phyloP scores from a whole-genome alignment of 1,284 basidiomycete genomes.

The Macrocystidia cucumis region DNA sequence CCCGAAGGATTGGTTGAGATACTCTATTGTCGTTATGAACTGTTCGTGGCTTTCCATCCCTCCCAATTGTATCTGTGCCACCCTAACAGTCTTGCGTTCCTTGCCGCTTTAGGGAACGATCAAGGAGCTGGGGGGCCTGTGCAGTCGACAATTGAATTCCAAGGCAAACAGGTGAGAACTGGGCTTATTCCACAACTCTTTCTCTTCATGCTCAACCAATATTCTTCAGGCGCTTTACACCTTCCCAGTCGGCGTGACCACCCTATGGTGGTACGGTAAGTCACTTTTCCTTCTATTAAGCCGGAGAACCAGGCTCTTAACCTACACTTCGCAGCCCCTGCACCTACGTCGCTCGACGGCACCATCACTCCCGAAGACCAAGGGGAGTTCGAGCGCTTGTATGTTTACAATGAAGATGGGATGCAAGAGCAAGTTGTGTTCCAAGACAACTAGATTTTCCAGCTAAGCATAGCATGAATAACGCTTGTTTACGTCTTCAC shows the following conservation, averaged over 20 bases:
- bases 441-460: too few relatives aligned
- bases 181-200: neutral
- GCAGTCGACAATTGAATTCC: constrained; percentile 58
- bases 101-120: constrained; percentile 34
- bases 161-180: constrained; percentile 46
- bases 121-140: constrained; percentile 47
- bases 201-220: neutral
- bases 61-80: neutral
- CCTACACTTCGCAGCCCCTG: too few relatives aligned
- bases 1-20: constrained; percentile 49
- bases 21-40: constrained; percentile 64
- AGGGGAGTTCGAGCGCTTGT: too few relatives aligned
- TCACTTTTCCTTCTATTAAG: too few relatives aligned
- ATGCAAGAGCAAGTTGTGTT: too few relatives aligned
- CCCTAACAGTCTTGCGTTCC: too few relatives aligned
- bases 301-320: too few relatives aligned
- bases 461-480: too few relatives aligned
- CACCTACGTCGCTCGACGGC: too few relatives aligned
- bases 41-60: constrained; percentile 20
- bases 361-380: too few relatives aligned
- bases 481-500: too few relatives aligned
- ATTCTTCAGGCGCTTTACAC: constrained; percentile 42
- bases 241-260: constrained; percentile 53
- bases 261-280: constrained; percentile 32
- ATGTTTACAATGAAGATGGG: too few relatives aligned